These are phyloP conservation scores for Neocatenulostroma microsporum DNA, from an alignment of 2,329 filamentous ascomycete genomes.

Conservation along the genomic window DNA sequence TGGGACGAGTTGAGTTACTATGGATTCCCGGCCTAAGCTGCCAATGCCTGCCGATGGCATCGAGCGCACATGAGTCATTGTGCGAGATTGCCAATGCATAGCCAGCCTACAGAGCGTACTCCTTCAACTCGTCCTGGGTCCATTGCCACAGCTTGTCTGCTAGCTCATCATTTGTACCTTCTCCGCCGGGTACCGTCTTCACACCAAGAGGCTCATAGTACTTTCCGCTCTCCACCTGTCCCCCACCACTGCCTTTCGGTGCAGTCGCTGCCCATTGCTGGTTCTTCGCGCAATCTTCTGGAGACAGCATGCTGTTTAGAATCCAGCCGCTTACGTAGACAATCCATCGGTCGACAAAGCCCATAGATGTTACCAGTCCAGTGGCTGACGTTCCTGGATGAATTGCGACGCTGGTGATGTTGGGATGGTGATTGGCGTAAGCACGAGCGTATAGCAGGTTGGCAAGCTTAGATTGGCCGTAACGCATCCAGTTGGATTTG, in stretches of 20 bases:
- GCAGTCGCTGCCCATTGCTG: constrained; percentile 21
- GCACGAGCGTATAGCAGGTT: constrained; percentile 42
- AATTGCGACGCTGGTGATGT: constrained; percentile 36
- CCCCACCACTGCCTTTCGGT: constrained; percentile 10
- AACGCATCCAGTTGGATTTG: constrained; percentile 19
- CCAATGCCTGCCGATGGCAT: no score
- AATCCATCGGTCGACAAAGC: constrained; percentile 5
- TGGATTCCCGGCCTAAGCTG: no score
- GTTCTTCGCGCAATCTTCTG: constrained; percentile 18
- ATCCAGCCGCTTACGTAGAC: constrained; percentile 10
- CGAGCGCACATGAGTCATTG: no score
- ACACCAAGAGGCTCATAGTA: constrained; percentile 23
- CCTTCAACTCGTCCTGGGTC: constrained; percentile 22
- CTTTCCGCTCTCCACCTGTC: constrained; percentile 17
- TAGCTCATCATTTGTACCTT: constrained; percentile 13
- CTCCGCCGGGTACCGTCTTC: constrained; percentile 7
- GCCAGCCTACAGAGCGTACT: constrained; percentile 5
- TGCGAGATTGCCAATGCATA: no score
- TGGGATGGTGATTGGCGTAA: constrained; percentile 37
- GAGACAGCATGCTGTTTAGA: constrained; percentile 7
- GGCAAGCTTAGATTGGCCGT: constrained; percentile 44
- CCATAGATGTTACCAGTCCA: constrained; percentile 5
- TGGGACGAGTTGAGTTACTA: no score
- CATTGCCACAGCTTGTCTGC: constrained; percentile 24
- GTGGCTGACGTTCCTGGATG: constrained; percentile 40